Base-by-base conservation (phyloP, 129 eudicot species). In the Lactuca sativa region DNA sequence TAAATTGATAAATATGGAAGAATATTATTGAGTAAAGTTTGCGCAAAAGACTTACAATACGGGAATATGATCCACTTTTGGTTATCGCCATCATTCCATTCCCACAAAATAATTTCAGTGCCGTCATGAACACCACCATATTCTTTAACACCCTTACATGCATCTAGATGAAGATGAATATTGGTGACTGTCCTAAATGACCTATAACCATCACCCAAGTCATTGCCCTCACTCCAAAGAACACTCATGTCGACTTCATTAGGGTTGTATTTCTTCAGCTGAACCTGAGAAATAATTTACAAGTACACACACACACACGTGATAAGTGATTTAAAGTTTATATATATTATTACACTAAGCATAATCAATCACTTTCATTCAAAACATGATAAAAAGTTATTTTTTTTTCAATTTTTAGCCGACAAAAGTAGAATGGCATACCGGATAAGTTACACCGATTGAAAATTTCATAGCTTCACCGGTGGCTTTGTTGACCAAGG, bases 391-490 rank as follows among this genome's bases (percentile, higher is more conserved):
- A 36, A 3, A n/a, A 56, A 38, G 9, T 36, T 21, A 21, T 21
- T 17, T 25, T 17, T 11, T 12, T 3, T 16, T 16, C 13, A 34
- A 12, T 18, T 21, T 37, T 13, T 21, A 37, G 25, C 64, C 38
- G 21, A 43, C 5, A 31, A 43, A 16, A 1, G 54, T 17, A 58
- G 62, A 57, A 61, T 11, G 9, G 14, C 82, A 77, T 82, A 91
- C 97, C 25, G 97, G 97, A 56, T 91, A 77, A 64, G 85, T 69
- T n/a, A 86, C 90, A 38, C 96, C 91, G 76, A 83, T 48, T 4
- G 97, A 85, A 78, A 84, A 96, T 77, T 91, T 91, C 72, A 91
- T 44, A 37, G 88, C 97, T 77, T 77, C 86, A 16, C 96, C 93
- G 40, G 93, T 83, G 18, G 86, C 93, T 73, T 91, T 84, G 61